phyloP scores from a whole-genome alignment of 1,284 basidiomycete genomes.

The Leccinum subrobustum region DNA sequence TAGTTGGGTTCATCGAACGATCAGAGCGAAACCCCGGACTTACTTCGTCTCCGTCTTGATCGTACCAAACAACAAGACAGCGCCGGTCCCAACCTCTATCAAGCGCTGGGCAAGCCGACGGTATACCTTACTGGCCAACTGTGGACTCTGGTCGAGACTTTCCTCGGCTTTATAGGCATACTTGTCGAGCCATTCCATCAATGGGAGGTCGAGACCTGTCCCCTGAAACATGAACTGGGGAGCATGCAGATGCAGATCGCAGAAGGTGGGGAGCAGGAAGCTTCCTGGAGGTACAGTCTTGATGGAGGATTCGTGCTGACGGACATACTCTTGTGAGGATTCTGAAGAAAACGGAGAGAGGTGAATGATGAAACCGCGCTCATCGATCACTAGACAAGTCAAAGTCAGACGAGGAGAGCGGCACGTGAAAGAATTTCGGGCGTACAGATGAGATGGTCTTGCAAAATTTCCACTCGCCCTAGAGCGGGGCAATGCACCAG shows the following conservation, averaged over 20 bases:
- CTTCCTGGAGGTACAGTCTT: slow-evolving; percentile 47
- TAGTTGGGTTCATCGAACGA: not conserved
- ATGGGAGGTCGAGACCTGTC: slow-evolving; percentile 76
- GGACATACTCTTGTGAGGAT: slow-evolving; percentile 36
- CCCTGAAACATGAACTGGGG: slow-evolving; percentile 87
- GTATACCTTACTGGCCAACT: slow-evolving; percentile 67
- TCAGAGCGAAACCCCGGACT: slow-evolving; percentile 20
- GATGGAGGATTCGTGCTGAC: slow-evolving; percentile 21
- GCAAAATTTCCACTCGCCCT: slow-evolving; percentile 51
- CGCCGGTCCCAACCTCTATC: slow-evolving; percentile 71
- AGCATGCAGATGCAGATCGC: slow-evolving; percentile 81
- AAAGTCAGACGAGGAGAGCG: slow-evolving; percentile 5
- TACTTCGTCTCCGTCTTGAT: slow-evolving; percentile 80
- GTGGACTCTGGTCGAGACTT: slow-evolving; percentile 59
- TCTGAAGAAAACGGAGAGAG: slow-evolving; percentile 40
- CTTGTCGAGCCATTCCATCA: slow-evolving; percentile 80
- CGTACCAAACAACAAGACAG: slow-evolving; percentile 78
- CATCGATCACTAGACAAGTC: slow-evolving; percentile 44
- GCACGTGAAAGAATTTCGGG: not conserved
- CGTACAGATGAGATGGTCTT: slow-evolving; percentile 58
- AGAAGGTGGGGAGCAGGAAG: slow-evolving; percentile 77
- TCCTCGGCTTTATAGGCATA: slow-evolving; percentile 82
- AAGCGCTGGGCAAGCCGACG: slow-evolving; percentile 59
- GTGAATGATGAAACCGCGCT: slow-evolving; percentile 54
- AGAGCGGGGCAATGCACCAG: slow-evolving; percentile 56